Evolutionary conservation across 2,329 filamentous ascomycete genomes (phyloP), one percentile per base, ranked within the genome.

Genomic region (Penicillium sp.): DNA sequence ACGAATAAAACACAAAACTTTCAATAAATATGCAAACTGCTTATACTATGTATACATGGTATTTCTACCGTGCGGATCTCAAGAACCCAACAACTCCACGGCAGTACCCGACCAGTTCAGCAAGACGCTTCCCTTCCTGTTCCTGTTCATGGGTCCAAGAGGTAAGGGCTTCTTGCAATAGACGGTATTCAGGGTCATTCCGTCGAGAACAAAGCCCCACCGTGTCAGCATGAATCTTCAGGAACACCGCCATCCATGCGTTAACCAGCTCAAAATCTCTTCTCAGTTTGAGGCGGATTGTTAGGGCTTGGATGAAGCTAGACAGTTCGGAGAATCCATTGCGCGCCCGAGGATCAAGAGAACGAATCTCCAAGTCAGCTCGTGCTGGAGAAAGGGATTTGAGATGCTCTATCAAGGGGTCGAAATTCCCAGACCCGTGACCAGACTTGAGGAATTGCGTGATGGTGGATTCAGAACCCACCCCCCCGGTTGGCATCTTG

Each of bases 241-340:
- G 73, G 69, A 98, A 96, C 1, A 98, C 93, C 2, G 89, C 88
- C 92, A 99, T 98, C 93, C 95, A 99, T 0, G 92, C 92, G 75
- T 98, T 93, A 16, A 92, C 90, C 39, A 99, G 82, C 76, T 99
- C 95, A 74, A 96, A 99, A 74, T 98, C 95, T 48, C 85, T 85
- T 62, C 88, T 86, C 50, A 85, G 80, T 44, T 80, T 77, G 52
- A 98, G 78, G 13, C 89, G 83, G 53, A 79, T 81, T 0, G 91
- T 96, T 55, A 99, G 76, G 1, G 92, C 92, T n/a, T 80, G 75
- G 51, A 98, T 87, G 70, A 99, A 99, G 53, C 87, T 82, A 1
- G 88, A 79, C 19, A 96, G 78, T 74, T 98, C 95, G 57, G 89
- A 86, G 60, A 85, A 76, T 8, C 67, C 69, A 13, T 65, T 62